Evolutionary conservation across 2,329 filamentous ascomycete genomes (phyloP), one percentile per base, ranked within the genome.

Genomic region (Amauroascus verrucosus): DNA sequence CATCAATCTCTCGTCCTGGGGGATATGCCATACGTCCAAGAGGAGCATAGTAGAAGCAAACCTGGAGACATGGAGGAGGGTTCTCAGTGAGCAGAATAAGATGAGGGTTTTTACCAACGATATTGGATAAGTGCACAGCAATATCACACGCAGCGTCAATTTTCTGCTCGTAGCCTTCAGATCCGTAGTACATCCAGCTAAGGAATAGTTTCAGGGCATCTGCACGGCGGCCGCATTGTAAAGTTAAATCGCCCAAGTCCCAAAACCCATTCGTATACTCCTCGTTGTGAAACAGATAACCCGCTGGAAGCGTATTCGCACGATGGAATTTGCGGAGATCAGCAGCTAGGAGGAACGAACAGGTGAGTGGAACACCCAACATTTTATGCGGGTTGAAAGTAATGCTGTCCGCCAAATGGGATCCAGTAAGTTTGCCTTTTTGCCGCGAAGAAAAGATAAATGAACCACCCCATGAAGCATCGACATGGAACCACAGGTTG

Each of bases 301-400:
- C 88, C 0, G 91, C 93, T 0, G 84, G 84, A 1, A 95, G 78
- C 2, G 86, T 95, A 71, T 95, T 95, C 11, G 89, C 89, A 45
- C 72, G 74, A 67, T 93, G 85, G 67, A 97, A 94, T 22, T 84
- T 72, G 53, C 77, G 75, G 64, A 94, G 71, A 65, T 97, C 90
- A 1, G 79, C 78, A 0, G 81, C 84, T 11, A 98, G 77, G 3
- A 98, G 78, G 72, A 95, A 96, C 0, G 85, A 90, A 72, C 90
- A 97, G 0, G 90, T 95, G 38, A 94, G 74, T 0, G 93, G 91
- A 2, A 88, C 86, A 55, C 88, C 88, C 65, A 97, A 79, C 93
- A 97, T 97, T 73, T 97, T 97, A 73, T 98, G 93, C 54, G 93
- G 90, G 69, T 95, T 97, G 52, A 95, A 80, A 1, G 89, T 88